phyloP scores from a whole-genome alignment of 73 alveolate species.

The Paramecium sexaurelia region DNA sequence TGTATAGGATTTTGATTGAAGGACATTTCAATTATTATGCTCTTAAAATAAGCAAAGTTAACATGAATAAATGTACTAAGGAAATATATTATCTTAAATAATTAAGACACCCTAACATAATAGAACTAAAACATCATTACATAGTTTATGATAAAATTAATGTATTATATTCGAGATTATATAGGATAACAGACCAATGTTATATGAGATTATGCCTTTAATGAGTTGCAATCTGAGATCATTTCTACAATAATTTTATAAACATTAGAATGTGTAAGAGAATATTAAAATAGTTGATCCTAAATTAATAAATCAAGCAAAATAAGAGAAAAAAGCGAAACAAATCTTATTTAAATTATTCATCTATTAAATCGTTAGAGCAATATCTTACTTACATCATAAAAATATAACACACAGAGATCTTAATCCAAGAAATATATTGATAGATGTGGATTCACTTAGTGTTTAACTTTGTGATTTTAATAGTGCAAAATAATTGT shows the following conservation, averaged over 20 bases:
- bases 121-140: slow-evolving; percentile 31
- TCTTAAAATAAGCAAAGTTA: slow-evolving; percentile 19
- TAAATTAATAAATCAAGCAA: neutral
- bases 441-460: slow-evolving; percentile 41
- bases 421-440: slow-evolving; percentile 59
- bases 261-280: neutral
- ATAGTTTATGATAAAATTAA: slow-evolving; percentile 13
- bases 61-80: slow-evolving; percentile 12
- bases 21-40: slow-evolving; percentile 60
- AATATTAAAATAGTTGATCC: neutral
- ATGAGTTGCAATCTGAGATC: slow-evolving; percentile 51
- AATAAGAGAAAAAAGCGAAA: neutral
- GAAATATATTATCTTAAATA: slow-evolving; percentile 36
- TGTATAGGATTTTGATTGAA: neutral
- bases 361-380: slow-evolving; percentile 52
- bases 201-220: slow-evolving; percentile 28
- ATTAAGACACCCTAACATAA: slow-evolving; percentile 50
- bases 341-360: slow-evolving; percentile 43
- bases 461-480: slow-evolving; percentile 34
- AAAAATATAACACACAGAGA: slow-evolving; percentile 67
- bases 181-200: neutral
- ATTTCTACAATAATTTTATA: neutral
- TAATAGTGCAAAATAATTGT: slow-evolving; percentile 41
- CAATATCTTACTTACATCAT: slow-evolving; percentile 48
- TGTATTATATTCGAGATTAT: neutral